Evolutionary conservation across 2,329 filamentous ascomycete genomes (phyloP).

Genomic region (Rugonectria rugulosa): DNA sequence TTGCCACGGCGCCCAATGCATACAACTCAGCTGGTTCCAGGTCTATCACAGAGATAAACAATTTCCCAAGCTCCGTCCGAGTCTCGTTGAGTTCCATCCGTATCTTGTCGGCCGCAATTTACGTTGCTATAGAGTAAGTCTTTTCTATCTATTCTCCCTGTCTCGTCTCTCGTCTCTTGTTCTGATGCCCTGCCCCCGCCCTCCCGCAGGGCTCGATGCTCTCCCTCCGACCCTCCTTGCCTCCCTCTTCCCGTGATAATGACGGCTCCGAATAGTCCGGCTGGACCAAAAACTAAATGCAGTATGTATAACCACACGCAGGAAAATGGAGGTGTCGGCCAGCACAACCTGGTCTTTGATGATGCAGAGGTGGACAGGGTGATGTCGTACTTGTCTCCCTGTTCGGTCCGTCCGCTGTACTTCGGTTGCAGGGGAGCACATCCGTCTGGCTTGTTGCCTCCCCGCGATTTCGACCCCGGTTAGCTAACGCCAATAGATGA

Average conservation of each 20-base stretch:
- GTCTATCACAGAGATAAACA: slow-evolving; percentile 3
- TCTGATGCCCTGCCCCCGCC: too few relatives aligned
- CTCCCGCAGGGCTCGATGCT: background rate
- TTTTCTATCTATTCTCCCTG: background rate
- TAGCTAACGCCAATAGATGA: slow-evolving; percentile 21
- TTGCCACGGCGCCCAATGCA: slow-evolving; percentile 4
- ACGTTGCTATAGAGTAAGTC: background rate
- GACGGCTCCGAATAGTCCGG: too few relatives aligned
- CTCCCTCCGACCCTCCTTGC: too few relatives aligned
- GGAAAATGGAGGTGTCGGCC: background rate
- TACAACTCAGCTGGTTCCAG: slow-evolving; percentile 6
- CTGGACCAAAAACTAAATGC: too few relatives aligned
- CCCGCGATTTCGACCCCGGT: slow-evolving; percentile 31
- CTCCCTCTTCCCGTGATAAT: background rate
- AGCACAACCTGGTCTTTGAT: background rate
- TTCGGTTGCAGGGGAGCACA: slow-evolving; percentile 30
- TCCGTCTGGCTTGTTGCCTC: slow-evolving; percentile 31
- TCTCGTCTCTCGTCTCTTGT: background rate
- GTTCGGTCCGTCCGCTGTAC: background rate
- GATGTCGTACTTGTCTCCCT: background rate
- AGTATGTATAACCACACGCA: background rate
- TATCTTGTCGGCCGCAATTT: too few relatives aligned
- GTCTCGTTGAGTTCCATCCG: too few relatives aligned
- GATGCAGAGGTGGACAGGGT: background rate
- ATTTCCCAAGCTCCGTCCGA: too few relatives aligned